phyloP scores from a whole-genome alignment of 2,329 filamentous ascomycete species.

The Rhexocercosporidium sp. region DNA sequence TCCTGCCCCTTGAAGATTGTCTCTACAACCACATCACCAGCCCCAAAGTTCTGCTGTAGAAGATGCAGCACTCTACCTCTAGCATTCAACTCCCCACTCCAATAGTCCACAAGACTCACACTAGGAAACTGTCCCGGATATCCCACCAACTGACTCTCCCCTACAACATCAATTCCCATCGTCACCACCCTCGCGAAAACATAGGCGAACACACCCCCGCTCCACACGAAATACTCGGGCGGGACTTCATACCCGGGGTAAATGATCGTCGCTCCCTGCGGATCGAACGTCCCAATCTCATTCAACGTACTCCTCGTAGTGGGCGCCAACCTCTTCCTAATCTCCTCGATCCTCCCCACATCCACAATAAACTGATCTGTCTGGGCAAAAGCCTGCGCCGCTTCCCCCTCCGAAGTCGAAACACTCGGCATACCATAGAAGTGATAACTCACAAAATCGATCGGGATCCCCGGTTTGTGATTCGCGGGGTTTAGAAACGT shows the following conservation, averaged over 20 bases:
- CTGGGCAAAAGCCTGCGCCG: constrained; percentile 6
- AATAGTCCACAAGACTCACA: constrained; percentile 10
- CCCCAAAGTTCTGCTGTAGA: constrained; percentile 12
- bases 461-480: background rate
- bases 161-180: constrained; percentile 13
- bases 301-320: constrained; percentile 10
- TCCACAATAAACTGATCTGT: constrained; percentile 9
- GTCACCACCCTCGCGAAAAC: constrained; percentile 1
- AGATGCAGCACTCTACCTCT: constrained; percentile 4
- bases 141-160: constrained; percentile 11
- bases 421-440: constrained; percentile 12
- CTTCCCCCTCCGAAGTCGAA: background rate
- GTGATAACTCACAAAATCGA: constrained; percentile 18
- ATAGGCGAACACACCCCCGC: constrained; percentile 15
- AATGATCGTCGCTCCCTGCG: background rate
- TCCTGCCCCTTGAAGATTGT: background rate
- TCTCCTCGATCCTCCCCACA: constrained; percentile 8
- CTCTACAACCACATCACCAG: constrained; percentile 8
- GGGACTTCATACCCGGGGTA: constrained; percentile 7
- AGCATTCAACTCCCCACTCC: constrained; percentile 9
- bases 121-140: constrained; percentile 17
- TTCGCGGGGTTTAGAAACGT: constrained; percentile 5
- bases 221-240: constrained; percentile 13
- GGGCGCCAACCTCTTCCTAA: constrained; percentile 8
- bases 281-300: constrained; percentile 18